Conservation (phyloP, 1,284 basidiomycete genomes). For the Kwoniella shivajii region DNA sequence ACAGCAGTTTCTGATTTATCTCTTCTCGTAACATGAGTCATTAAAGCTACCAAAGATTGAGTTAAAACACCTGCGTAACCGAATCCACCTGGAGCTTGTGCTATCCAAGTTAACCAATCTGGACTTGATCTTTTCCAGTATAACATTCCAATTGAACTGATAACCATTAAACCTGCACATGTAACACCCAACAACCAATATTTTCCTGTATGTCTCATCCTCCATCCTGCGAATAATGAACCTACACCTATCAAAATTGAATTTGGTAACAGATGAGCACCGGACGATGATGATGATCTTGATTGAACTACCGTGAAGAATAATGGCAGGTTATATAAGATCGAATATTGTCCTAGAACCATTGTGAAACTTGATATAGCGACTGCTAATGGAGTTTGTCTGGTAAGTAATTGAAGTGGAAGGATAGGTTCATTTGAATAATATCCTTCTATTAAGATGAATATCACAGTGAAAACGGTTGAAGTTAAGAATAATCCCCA, state of each 20-base stretch:
- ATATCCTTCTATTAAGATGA: constrained; percentile 71
- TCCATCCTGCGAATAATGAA: constrained; percentile 82
- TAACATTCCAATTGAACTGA: constrained; percentile 30
- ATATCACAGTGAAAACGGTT: constrained; percentile 60
- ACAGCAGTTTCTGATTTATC: constrained; percentile 59
- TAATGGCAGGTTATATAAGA: constrained; percentile 84
- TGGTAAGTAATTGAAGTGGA: constrained; percentile 70
- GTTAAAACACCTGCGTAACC: constrained; percentile 46
- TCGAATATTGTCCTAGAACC: constrained; percentile 71
- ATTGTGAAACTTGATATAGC: constrained; percentile 70
- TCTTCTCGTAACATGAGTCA: constrained; percentile 38
- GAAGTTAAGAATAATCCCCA: constrained; percentile 66
- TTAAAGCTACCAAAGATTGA: constrained; percentile 42
- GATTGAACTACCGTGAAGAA: constrained; percentile 86
- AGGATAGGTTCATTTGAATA: constrained; percentile 78
- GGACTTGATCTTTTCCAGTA: constrained; percentile 57
- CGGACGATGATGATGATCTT: constrained; percentile 70
- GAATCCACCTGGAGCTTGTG: constrained; percentile 37
- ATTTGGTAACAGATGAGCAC: constrained; percentile 80
- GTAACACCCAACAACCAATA: constrained; percentile 63
- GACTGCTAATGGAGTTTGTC: constrained; percentile 70
- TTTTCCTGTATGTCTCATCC: constrained; percentile 79
- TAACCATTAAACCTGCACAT: constrained; percentile 25
- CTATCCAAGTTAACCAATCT: constrained; percentile 45
- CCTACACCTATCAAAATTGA: constrained; percentile 68